Conservation (phyloP, 2,329 filamentous ascomycete species). For the Conoideocrella luteorostrata region DNA sequence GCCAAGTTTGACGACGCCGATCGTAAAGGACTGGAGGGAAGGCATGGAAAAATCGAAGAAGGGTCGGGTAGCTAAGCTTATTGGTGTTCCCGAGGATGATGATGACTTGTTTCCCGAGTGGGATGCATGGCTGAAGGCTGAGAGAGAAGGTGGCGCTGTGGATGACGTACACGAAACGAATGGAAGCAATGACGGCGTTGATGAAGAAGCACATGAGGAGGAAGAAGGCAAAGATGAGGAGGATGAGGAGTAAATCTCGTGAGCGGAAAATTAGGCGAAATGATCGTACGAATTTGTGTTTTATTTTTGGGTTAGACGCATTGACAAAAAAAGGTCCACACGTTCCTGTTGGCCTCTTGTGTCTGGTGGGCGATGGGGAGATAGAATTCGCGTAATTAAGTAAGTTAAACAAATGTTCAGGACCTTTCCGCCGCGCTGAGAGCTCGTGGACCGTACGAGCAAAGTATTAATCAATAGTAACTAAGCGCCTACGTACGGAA, state of each 20-base stretch:
- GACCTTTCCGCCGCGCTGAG: no score
- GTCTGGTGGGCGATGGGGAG: not conserved
- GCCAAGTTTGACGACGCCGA: slow-evolving; percentile 62
- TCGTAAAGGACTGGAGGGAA: slow-evolving; percentile 76
- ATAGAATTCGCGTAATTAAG: not conserved
- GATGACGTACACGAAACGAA: not conserved
- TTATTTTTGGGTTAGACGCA: not conserved
- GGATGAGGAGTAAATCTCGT: slow-evolving; percentile 18
- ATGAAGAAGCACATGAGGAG: slow-evolving; percentile 13
- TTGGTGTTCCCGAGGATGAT: slow-evolving; percentile 76
- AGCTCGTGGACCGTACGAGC: no score
- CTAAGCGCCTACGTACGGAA: no score
- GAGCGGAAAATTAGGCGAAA: slow-evolving; percentile 12
- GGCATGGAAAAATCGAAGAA: slow-evolving; percentile 79
- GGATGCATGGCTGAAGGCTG: slow-evolving; percentile 81
- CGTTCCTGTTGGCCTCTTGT: not conserved
- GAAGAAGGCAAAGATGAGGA: slow-evolving; percentile 16
- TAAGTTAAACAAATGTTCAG: slow-evolving; percentile 8
- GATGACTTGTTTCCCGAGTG: slow-evolving; percentile 93
- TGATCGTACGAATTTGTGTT: slow-evolving; percentile 5
- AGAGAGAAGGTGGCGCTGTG: slow-evolving; percentile 58
- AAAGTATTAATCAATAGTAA: no score
- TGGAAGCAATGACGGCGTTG: slow-evolving; percentile 7
- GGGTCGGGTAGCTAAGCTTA: slow-evolving; percentile 72
- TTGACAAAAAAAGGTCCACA: not conserved